Evolutionary conservation across 495 filamentous ascomycete species (phyloP).

Genomic region (Neurospora cerealis): DNA sequence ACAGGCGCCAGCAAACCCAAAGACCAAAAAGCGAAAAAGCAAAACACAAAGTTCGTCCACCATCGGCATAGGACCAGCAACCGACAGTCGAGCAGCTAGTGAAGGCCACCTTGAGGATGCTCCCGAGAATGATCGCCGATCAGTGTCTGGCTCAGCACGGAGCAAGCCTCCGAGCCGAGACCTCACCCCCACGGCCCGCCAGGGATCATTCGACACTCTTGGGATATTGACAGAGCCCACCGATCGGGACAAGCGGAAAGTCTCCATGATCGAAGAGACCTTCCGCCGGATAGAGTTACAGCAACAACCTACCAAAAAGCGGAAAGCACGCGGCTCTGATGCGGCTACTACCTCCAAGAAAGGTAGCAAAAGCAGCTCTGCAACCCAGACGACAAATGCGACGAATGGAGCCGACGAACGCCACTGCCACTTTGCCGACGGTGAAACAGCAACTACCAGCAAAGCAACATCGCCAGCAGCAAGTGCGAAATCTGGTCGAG

Average conservation of each 20-base stretch:
- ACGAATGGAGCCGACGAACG: constrained; percentile 26
- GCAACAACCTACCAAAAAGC: constrained; percentile 37
- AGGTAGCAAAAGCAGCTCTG: constrained; percentile 25
- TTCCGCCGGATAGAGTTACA: constrained; percentile 58
- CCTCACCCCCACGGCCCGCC: constrained; percentile 55
- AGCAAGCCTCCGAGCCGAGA: constrained; percentile 76
- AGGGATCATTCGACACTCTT: constrained; percentile 39
- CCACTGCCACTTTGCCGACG: constrained; percentile 40
- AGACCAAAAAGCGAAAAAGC: constrained; percentile 48
- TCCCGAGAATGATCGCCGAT: constrained; percentile 48
- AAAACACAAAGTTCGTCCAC: constrained; percentile 52
- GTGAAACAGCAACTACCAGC: constrained; percentile 35
- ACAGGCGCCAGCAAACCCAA: constrained; percentile 42
- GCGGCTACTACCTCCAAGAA: constrained; percentile 36
- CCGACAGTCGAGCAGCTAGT: constrained; percentile 72
- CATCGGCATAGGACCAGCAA: constrained; percentile 54
- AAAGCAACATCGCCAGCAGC: constrained; percentile 39
- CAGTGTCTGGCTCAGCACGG: constrained; percentile 61
- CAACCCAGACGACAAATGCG: constrained; percentile 22
- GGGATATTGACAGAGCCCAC: constrained; percentile 57
- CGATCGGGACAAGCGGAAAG: constrained; percentile 78
- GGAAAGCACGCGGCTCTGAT: constrained; percentile 48
- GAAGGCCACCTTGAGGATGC: constrained; percentile 53
- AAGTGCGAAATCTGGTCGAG: constrained; percentile 26
- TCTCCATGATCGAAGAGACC: constrained; percentile 71